Conservation (phyloP, 345 rosid species). For the Melaleuca alternifolia region DNA sequence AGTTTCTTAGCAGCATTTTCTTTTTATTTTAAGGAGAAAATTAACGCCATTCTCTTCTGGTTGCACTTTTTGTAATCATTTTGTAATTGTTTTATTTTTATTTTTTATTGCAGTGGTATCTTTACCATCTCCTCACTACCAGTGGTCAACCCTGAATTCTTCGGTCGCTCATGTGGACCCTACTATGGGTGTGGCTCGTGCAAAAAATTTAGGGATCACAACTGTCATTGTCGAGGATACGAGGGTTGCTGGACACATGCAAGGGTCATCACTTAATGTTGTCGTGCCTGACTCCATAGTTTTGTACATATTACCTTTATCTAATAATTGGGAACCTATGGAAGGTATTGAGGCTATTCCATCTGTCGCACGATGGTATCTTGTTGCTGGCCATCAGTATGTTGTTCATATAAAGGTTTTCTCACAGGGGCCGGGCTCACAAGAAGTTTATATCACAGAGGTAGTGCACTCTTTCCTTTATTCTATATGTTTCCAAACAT, state of each 20-base stretch:
- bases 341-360: conserved; percentile 46
- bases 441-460: conserved; percentile 82
- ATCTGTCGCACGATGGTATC: conserved; percentile 59
- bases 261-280: conserved; percentile 72
- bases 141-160: conserved; percentile 63
- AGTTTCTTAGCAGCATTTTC: not conserved
- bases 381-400: conserved; percentile 63
- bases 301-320: conserved; percentile 50
- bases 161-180: conserved; percentile 70
- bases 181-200: conserved; percentile 42
- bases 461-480: conserved; percentile 15
- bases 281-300: conserved; percentile 58
- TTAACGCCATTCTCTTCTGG: not conserved
- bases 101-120: conserved; percentile 51
- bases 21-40: not conserved
- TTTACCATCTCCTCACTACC: conserved; percentile 72
- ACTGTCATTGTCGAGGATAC: conserved; percentile 74
- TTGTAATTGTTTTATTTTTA: not conserved
- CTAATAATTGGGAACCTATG: conserved; percentile 38
- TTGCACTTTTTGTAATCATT: conserved; percentile 5
- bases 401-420: conserved; percentile 64
- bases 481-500: not conserved
- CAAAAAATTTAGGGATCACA: conserved; percentile 62
- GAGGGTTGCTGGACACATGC: conserved; percentile 82
- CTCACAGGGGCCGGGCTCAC: conserved; percentile 48